These are phyloP conservation scores for Musa beccarii DNA, from an alignment of 176 grass and related monocot genomes.

Conservation along the genomic window DNA sequence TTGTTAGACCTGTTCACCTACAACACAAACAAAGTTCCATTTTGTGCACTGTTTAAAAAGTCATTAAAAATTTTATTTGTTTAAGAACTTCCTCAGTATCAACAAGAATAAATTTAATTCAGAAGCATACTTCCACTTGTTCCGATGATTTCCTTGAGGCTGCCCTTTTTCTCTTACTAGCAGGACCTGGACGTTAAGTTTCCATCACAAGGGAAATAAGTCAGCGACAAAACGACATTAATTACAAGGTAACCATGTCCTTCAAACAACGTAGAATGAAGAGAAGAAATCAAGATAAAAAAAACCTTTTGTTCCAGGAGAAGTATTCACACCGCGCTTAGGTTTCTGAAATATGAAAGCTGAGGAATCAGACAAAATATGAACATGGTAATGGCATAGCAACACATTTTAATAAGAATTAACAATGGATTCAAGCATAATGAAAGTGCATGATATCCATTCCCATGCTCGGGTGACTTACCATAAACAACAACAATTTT, in stretches of 20 bases:
- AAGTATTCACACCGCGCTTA: constrained; percentile 30
- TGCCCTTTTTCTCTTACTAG: constrained; percentile 34
- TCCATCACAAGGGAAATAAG: constrained; percentile 6
- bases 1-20: constrained; percentile 30
- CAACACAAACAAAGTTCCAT: not conserved
- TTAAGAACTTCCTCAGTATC: not conserved
- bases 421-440: not conserved
- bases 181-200: constrained; percentile 29
- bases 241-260: not conserved
- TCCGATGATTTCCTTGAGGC: constrained; percentile 25
- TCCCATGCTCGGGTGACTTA: no score
- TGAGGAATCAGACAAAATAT: constrained; percentile 2
- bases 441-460: no score
- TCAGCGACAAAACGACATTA: not conserved
- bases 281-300: not conserved
- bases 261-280: not conserved
- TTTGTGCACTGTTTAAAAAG: not conserved
- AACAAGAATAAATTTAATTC: not conserved
- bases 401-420: not conserved
- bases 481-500: no score
- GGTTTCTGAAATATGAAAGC: constrained; percentile 40
- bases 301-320: constrained; percentile 54
- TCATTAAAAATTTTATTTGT: not conserved
- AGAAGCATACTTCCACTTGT: constrained; percentile 15
- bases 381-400: not conserved